Conservation (phyloP, 2,329 filamentous ascomycete genomes). For the Orbilia blumenaviensis region DNA sequence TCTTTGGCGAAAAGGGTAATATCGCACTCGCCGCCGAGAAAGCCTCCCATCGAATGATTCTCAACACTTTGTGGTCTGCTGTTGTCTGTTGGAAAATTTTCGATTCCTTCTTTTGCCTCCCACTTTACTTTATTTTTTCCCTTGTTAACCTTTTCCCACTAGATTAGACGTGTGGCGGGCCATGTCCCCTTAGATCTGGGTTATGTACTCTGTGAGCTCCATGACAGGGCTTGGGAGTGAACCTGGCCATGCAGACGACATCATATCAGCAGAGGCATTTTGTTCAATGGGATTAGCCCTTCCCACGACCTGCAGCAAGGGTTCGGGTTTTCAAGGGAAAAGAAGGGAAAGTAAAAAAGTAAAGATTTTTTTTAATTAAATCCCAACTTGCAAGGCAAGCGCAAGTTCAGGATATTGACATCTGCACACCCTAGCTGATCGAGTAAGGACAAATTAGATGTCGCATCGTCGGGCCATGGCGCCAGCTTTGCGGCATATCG, state of each 20-base stretch:
- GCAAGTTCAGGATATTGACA: not conserved
- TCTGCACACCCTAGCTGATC: not conserved
- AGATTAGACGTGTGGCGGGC: not conserved
- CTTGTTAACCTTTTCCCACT: not conserved
- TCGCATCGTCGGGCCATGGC: slow-evolving; percentile 35
- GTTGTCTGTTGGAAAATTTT: slow-evolving; percentile 27
- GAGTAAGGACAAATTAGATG: not conserved
- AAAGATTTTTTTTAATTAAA: too few relatives aligned
- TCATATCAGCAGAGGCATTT: slow-evolving; percentile 12
- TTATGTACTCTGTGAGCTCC: slow-evolving; percentile 12
- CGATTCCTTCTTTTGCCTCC: not conserved
- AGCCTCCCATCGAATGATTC: slow-evolving; percentile 10
- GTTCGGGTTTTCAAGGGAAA: slow-evolving; percentile 3
- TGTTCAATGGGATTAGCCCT: not conserved
- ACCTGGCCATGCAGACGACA: not conserved
- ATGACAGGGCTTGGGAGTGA: not conserved
- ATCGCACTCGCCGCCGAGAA: not conserved
- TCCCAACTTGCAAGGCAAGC: slow-evolving; percentile 1
- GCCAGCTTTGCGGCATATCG: slow-evolving; percentile 32
- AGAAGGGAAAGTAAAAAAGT: not conserved
- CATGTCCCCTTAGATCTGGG: too few relatives aligned
- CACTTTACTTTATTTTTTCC: not conserved
- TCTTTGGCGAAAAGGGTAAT: not conserved
- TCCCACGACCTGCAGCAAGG: slow-evolving; percentile 28
- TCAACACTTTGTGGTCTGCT: slow-evolving; percentile 27